These are phyloP conservation scores for Cornus kousa DNA, from an alignment of 148 eudicot species.

Conservation along the genomic window DNA sequence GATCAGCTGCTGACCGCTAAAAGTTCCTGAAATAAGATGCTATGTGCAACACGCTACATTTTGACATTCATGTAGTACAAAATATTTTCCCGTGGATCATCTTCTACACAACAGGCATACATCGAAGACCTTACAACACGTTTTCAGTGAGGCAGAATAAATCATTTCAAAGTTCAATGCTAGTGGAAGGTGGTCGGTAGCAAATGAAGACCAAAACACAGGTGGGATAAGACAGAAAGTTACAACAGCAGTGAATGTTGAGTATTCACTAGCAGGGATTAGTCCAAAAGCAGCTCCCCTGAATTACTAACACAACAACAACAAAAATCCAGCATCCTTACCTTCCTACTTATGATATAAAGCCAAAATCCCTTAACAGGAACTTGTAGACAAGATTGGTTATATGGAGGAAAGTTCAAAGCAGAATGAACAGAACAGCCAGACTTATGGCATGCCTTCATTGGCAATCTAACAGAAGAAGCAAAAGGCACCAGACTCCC, in stretches of 20 bases:
- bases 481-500: neutral
- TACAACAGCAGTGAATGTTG: neutral
- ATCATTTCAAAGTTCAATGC: neutral
- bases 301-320: neutral
- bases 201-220: neutral
- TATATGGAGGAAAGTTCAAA: neutral
- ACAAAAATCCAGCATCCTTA: neutral
- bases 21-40: no score
- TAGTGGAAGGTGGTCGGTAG: neutral
- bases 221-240: no score
- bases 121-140: no score
- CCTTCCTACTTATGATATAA: neutral
- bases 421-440: neutral
- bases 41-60: neutral
- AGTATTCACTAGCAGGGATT: neutral
- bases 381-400: neutral
- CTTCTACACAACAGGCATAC: no score
- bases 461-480: neutral
- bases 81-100: no score
- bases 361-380: conserved; percentile 10
- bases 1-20: no score
- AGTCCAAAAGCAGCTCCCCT: neutral
- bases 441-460: neutral
- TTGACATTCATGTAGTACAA: no score
- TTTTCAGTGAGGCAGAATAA: no score